These are phyloP conservation scores for Pyricularia grisea DNA, from an alignment of 2,329 filamentous ascomycete genomes.

Conservation along the genomic window DNA sequence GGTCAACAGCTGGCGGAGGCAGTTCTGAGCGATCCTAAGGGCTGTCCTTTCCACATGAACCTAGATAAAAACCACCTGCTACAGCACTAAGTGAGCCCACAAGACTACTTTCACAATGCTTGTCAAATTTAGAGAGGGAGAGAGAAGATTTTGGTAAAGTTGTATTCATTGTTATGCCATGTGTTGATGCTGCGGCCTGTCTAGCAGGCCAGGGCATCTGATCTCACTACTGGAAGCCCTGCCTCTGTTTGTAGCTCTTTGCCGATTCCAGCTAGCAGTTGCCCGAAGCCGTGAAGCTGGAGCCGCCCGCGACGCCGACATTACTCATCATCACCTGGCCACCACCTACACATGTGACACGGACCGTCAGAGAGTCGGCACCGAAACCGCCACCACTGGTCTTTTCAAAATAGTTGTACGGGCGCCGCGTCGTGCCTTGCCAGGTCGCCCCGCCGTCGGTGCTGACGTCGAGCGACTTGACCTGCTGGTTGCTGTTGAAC, in stretches of 20 bases:
- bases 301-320: constrained; percentile 6
- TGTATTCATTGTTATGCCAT: not conserved
- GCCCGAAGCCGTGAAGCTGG: constrained; percentile 5
- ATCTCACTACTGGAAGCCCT: not conserved
- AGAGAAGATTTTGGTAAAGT: not conserved
- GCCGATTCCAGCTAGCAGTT: not conserved
- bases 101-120: not conserved
- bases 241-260: not conserved
- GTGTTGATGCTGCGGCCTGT: not conserved
- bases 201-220: not conserved
- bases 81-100: too few relatives aligned
- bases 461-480: constrained; percentile 49
- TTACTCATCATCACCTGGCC: constrained; percentile 1
- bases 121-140: not conserved
- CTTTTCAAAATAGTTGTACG: constrained; percentile 56
- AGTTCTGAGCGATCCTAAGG: too few relatives aligned
- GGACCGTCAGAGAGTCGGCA: constrained; percentile 5
- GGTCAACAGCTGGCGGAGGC: too few relatives aligned
- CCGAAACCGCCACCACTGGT: constrained; percentile 26
- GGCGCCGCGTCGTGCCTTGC: constrained; percentile 41
- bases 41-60: too few relatives aligned
- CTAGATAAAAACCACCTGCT: too few relatives aligned
- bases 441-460: constrained; percentile 50
- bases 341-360: constrained; percentile 7
- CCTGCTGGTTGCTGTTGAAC: constrained; percentile 49